Evolutionary conservation across 2,329 filamentous ascomycete genomes (phyloP), one percentile per base, ranked within the genome.

Genomic region (Pseudonectria buxi): DNA sequence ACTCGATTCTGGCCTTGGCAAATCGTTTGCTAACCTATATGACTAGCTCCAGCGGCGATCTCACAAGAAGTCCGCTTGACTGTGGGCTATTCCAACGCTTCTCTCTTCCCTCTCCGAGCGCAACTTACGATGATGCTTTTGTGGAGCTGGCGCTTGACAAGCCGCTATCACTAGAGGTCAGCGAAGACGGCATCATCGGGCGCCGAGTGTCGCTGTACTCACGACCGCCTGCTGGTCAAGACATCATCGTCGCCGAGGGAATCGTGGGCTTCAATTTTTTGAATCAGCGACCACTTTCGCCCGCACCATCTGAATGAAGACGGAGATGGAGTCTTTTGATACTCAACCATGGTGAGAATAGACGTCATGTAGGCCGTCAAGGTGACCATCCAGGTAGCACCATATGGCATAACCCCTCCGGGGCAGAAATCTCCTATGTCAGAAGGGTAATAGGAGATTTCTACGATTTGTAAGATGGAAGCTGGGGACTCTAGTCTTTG

Each of bases 221-320:
- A 1, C 43, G 50, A 0, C 36, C 44, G 0, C 30, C 35, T 1
- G 40, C 35, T 43, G 58, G 58, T 10, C 40, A 27, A 22, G 49
- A 47, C 16, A 44, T 45, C 5, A 55, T 67, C 0, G 42, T 70
- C 4, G 68, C 68, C 0, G 68, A 72, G 42, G 69, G 69, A 0
- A 68, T 72, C n/a, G 64, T 71, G 4, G 69, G 69, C 1, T 70
- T 68, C 47, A 72, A 72, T 25, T 62, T 59, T 29, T 33, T 54
- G 34, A 51, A 44, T 24, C 41, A 41, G 14, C 18, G 9, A 9
- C 18, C 18, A 22, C 18, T 22, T 22, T 9, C 18, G 9, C 18
- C 14, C n/a, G n/a, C n/a, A n/a, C n/a, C n/a, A n/a, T n/a, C n/a
- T n/a, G n/a, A n/a, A n/a, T n/a, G n/a, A n/a, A n/a, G n/a, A n/a